A percentile compares a stretch with the other conserved stretches of the same genome.
phyloP scores from a whole-genome alignment of 768 basidiomycete genomes.

The Serendipita sp. region DNA sequence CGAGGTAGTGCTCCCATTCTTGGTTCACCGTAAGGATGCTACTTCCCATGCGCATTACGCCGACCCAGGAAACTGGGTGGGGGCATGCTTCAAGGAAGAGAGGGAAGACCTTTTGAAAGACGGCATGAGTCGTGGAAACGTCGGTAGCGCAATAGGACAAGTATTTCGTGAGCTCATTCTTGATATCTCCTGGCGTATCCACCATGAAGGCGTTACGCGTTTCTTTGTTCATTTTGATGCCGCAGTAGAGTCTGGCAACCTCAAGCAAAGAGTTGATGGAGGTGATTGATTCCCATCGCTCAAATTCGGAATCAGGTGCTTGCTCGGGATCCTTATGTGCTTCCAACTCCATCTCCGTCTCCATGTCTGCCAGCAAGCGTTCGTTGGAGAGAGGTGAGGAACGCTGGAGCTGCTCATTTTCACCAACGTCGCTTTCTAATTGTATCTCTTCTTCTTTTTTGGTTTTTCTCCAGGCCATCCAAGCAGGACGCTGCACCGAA shows the following conservation, averaged over 20 bases:
- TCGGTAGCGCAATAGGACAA: slow-evolving; percentile 77
- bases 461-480: slow-evolving; percentile 71
- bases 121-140: slow-evolving; percentile 68
- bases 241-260: slow-evolving; percentile 81
- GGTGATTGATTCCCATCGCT: slow-evolving; percentile 87
- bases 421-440: slow-evolving; percentile 26
- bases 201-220: slow-evolving; percentile 66
- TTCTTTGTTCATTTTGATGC: slow-evolving; percentile 61
- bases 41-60: slow-evolving; percentile 80
- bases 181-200: slow-evolving; percentile 45
- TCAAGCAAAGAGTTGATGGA: slow-evolving; percentile 85
- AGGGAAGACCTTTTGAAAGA: slow-evolving; percentile 64
- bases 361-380: not conserved
- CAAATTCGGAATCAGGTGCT: slow-evolving; percentile 29
- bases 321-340: slow-evolving; percentile 23
- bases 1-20: slow-evolving; percentile 72
- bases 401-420: slow-evolving; percentile 24
- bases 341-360: not conserved
- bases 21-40: slow-evolving; percentile 84
- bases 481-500: slow-evolving; percentile 83
- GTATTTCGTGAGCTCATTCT: slow-evolving; percentile 51
- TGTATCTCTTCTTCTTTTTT: slow-evolving; percentile 20
- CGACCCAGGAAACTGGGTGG: slow-evolving; percentile 84
- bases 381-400: slow-evolving; percentile 24
- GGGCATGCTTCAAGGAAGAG: slow-evolving; percentile 72